Conservation (phyloP, 1,284 basidiomycete genomes). For the Cutaneotrichosporon cutaneum region DNA sequence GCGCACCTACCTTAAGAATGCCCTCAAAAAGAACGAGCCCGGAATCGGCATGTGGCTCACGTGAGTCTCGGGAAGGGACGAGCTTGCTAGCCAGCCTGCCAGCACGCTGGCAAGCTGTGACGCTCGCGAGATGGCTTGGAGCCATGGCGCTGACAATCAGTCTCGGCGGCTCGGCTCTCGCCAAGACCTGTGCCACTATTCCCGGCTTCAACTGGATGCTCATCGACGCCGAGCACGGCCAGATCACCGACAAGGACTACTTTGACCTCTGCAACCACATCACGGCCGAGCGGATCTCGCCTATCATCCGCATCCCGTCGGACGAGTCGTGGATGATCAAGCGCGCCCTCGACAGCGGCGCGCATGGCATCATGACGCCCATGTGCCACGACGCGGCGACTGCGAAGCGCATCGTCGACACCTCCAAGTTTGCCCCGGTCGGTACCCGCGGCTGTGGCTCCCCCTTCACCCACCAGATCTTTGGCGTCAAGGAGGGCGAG, state of each 20-base stretch:
- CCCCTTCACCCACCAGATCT: constrained; percentile 39
- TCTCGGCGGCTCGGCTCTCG: constrained; percentile 13
- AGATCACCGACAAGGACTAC: constrained; percentile 30
- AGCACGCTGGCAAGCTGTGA: no score
- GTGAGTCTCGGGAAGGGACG: constrained; percentile 5
- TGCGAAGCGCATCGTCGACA: constrained; percentile 29
- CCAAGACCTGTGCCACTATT: constrained; percentile 23
- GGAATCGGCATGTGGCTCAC: constrained; percentile 22
- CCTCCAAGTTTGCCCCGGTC: constrained; percentile 33
- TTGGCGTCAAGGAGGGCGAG: constrained; percentile 37
- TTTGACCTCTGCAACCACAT: constrained; percentile 21
- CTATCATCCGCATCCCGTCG: constrained; percentile 43
- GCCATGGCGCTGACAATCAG: neutral
- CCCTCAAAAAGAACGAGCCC: constrained; percentile 11
- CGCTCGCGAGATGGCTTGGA: no score
- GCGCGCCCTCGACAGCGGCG: constrained; percentile 47
- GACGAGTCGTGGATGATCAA: constrained; percentile 44
- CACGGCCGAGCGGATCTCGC: constrained; percentile 29
- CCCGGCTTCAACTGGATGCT: constrained; percentile 34
- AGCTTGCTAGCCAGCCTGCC: neutral
- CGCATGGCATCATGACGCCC: constrained; percentile 43
- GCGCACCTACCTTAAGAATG: constrained; percentile 22
- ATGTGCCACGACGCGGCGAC: constrained; percentile 39
- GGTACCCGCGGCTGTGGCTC: constrained; percentile 43
- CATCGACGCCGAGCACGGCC: constrained; percentile 32